Base-by-base conservation (phyloP, 106 monocot genomes). In the Iris macrosiphon region DNA sequence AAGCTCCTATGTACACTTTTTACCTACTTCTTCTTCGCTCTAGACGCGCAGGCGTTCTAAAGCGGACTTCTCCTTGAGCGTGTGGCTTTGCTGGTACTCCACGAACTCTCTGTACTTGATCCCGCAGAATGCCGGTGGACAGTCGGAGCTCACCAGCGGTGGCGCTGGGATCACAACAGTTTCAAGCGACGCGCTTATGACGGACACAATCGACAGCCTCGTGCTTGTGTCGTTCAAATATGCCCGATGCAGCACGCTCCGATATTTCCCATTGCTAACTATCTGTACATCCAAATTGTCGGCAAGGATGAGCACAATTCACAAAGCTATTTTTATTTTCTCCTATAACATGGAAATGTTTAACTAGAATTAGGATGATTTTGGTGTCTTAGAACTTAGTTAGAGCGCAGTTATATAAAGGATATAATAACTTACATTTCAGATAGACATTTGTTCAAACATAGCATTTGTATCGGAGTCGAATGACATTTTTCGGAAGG, bases 241-340 rank as follows among this genome's bases (percentile, higher is more conserved):
- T 28, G 76, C 88, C 12, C 79, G 58, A 46, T 84, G 88, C 22
- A 89, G 25, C 50, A 83, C 70, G 44, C 83, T 80, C 68, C 77
- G 79, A 56, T 77, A 79, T 63, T 37, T 80, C 6, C 88, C 83
- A 50, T 89, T 89, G 73, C 65, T 89, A 15, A 84, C 55, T 26
- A 89, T 83, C 83, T 89, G 57, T 38, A 45, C 5, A n/a, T n/a
- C 5, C 46, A 48, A 40, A 17, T 9, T 21, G 61, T 16, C 40
- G 4, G 6, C 6, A 12, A 1, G 39, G 18, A 19, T 17, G 12
- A 30, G 13, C 10, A 45, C 16, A 27, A 40, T 47, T 23, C 3
- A 42, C 31, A 40, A 9, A 7, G 19, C 13, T 7, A 8, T 26
- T 6, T 48, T 24, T 61, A 15, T 15, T 31, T 31, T 31, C 32